phyloP scores from a whole-genome alignment of 2,329 filamentous ascomycete species.

The Fusarium kyushuense region DNA sequence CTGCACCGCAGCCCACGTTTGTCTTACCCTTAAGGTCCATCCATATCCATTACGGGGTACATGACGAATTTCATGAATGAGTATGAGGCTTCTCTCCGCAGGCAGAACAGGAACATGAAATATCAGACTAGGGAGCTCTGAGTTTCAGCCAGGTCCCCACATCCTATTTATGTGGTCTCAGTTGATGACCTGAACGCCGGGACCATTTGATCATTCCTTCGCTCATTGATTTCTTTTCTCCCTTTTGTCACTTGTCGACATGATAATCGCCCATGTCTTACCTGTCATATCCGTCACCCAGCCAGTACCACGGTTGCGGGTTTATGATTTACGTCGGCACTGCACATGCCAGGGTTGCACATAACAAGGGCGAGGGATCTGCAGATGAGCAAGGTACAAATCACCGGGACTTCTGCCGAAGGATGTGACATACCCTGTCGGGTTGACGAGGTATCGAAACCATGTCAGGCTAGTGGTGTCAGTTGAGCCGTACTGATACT shows the following conservation, averaged over 20 bases:
- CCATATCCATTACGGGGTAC: neutral
- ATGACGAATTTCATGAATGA: conserved; percentile 5
- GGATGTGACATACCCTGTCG: conserved; percentile 15
- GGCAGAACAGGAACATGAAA: conserved; percentile 7
- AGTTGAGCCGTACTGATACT: conserved; percentile 12
- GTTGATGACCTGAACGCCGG: conserved; percentile 39
- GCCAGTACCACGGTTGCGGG: conserved; percentile 38
- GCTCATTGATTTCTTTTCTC: conserved; percentile 3
- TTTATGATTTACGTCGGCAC: neutral
- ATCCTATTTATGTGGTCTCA: conserved; percentile 27
- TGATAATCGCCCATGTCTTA: conserved; percentile 30
- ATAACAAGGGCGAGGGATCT: conserved; percentile 36
- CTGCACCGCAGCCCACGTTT: neutral
- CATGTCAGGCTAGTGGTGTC: conserved; percentile 21
- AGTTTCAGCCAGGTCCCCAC: conserved; percentile 10
- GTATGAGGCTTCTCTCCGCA: neutral
- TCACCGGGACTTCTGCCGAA: conserved; percentile 26
- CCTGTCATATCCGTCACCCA: conserved; percentile 33
- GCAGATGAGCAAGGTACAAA: conserved; percentile 8
- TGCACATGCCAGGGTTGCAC: conserved; percentile 3
- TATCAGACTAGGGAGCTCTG: conserved; percentile 29
- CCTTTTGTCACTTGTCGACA: conserved; percentile 32
- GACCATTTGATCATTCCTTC: conserved; percentile 10
- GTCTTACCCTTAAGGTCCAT: conserved; percentile 18
- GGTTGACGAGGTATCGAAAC: conserved; percentile 5